A percentile compares a stretch with the other conserved stretches of the same genome.
Evolutionary conservation across 306 rosid species (phyloP).

Genomic region (Bauhinia variegata): DNA sequence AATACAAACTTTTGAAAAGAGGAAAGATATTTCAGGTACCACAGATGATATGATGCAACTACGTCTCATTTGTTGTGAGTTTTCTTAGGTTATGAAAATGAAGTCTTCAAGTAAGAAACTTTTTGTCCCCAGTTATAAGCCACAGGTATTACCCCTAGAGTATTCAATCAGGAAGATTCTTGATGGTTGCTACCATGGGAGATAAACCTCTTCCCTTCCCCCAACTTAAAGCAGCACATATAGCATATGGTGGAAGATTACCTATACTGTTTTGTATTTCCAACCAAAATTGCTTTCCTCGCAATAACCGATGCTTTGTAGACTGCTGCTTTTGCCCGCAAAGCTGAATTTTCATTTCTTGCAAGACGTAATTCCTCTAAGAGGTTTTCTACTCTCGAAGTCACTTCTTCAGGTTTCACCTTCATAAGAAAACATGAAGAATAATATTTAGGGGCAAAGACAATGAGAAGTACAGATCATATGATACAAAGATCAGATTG

Average conservation of each 20-base stretch:
- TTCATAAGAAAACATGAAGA: conserved; percentile 41
- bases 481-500: not conserved
- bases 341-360: conserved; percentile 69
- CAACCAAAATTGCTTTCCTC: conserved; percentile 64
- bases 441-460: conserved; percentile 6
- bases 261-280: conserved; percentile 73
- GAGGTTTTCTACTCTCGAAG: conserved; percentile 75
- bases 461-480: not conserved
- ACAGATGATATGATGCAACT: conserved; percentile 17
- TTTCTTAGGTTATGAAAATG: conserved; percentile 13
- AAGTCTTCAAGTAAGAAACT: conserved; percentile 8
- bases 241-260: conserved; percentile 39
- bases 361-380: conserved; percentile 73
- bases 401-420: conserved; percentile 95
- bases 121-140: not conserved
- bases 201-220: too few relatives aligned
- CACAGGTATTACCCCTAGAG: too few relatives aligned
- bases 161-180: too few relatives aligned
- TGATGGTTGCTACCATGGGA: too few relatives aligned
- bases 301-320: conserved; percentile 77
- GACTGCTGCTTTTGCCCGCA: conserved; percentile 80
- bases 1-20: not conserved
- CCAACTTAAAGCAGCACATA: conserved; percentile 16
- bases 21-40: conserved; percentile 7
- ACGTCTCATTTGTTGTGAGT: conserved; percentile 24